Evolutionary conservation across 1,139 yeast species (phyloP).

Genomic region (Neolecta irregularis): DNA sequence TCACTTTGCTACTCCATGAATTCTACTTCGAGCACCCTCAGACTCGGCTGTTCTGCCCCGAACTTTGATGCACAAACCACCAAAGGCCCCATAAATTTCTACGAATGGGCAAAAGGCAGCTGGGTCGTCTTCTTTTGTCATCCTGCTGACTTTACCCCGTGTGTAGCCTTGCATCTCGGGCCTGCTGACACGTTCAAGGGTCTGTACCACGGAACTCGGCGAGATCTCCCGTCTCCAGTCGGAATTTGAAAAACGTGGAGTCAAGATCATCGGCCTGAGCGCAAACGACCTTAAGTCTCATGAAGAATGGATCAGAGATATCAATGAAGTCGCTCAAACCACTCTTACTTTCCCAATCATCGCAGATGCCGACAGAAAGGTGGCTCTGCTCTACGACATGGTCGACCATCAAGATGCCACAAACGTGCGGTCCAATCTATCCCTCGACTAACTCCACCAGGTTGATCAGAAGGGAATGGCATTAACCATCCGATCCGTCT

Average conservation of each 20-base stretch:
- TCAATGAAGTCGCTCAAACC: conserved; percentile 56
- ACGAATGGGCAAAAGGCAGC: conserved; percentile 60
- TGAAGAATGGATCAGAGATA: conserved; percentile 70
- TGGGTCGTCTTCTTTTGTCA: conserved; percentile 84
- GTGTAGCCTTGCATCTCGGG: too few species aligned
- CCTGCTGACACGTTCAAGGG: too few species aligned
- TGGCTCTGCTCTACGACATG: conserved; percentile 77
- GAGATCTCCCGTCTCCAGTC: conserved; percentile 77
- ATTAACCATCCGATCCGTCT: conserved; percentile 75
- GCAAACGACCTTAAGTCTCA: conserved; percentile 69
- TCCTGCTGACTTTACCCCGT: conserved; percentile 93
- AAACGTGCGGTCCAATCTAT: too few species aligned
- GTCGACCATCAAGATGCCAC: conserved; percentile 76
- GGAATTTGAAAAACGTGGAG: conserved; percentile 63
- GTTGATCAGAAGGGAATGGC: conserved; percentile 46
- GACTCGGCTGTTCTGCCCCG: conserved; percentile 59
- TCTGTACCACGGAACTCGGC: conserved; percentile 87
- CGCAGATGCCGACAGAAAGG: conserved; percentile 68
- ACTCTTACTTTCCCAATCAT: conserved; percentile 71
- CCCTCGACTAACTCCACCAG: too few species aligned
- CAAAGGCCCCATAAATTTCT: conserved; percentile 62
- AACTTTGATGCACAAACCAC: conserved; percentile 69
- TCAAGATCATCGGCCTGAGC: conserved; percentile 72
- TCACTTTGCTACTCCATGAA: too few species aligned
- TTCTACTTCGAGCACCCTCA: too few species aligned